Evolutionary conservation across 1,284 basidiomycete species (phyloP), one percentile per base, ranked within the genome.

Genomic region (Microbotryum saponariae): DNA sequence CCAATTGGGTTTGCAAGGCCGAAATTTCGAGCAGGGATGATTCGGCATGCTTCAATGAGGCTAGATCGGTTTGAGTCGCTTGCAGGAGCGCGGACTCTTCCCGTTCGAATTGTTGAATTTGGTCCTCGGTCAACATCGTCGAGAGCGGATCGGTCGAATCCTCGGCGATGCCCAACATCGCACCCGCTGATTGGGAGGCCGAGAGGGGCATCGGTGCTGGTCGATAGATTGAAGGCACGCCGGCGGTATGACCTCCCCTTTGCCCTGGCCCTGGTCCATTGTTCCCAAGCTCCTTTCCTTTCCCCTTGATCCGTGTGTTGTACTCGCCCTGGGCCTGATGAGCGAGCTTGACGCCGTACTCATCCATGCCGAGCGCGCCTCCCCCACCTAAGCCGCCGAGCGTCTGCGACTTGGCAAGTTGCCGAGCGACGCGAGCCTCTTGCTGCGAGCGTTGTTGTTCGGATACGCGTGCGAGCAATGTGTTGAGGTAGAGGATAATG

Each of bases 31-130:
- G 81, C 63, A 94, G 77, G 50, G 88, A 84, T 52, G 87, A 83
- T 74, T 94, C 91, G 23, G 91, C 91, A 74, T 87, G 85, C 74
- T 91, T 87, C 55, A 94, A 87, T 6, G 88, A 85, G 68, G 85
- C 86, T 27, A 94, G 79, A 18, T 87, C 88, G 69, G 89, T 84
- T 73, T 92, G 87, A 31, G 89, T 86, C 51, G 82, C 82, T 68
- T 85, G 84, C 59, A 94, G 77, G 59, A 94, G 85, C 65, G 83
- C 84, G 37, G 89, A 88, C 68, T 93, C 91, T 75, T 94, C 91
- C 23, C 82, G 80, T 76, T 94, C 91, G 71, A 94, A 94, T 74
- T 90, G 88, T 70, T 89, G 83, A 58, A 93, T 90, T 74, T 94
- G 91, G 14, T 87, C 88, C 51, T 83, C 80, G 0, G 86, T 83